Percentiles rank a stretch among this genome's conserved stretches.
phyloP scores from a whole-genome alignment of 805 yeast genomes.

The Nakazawaea populi region DNA sequence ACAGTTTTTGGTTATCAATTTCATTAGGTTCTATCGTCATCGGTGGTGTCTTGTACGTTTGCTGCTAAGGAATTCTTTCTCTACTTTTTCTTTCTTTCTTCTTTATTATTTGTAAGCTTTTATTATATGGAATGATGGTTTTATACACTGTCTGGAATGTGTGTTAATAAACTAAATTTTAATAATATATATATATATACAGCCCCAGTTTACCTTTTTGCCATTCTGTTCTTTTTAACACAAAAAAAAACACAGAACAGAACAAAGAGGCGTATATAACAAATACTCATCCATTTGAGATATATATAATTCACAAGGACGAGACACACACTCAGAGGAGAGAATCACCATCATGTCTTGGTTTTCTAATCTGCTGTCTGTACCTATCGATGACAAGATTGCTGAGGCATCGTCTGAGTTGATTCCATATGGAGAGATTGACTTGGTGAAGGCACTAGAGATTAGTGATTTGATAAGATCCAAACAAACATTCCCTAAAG shows the following conservation, averaged over 20 bases:
- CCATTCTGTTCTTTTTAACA: too few relatives aligned
- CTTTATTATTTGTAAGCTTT: neutral
- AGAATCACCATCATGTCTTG: slow-evolving; percentile 36
- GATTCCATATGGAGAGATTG: slow-evolving; percentile 90
- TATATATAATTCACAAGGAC: too few relatives aligned
- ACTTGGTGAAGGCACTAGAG: slow-evolving; percentile 66
- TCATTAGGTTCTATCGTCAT: slow-evolving; percentile 34
- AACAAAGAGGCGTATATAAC: too few relatives aligned
- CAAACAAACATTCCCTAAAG: slow-evolving; percentile 70
- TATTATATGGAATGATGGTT: neutral
- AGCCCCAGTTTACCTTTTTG: neutral
- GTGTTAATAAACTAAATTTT: neutral
- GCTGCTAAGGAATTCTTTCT: neutral
- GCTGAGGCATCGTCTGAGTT: slow-evolving; percentile 79
- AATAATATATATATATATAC: neutral
- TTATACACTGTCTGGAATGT: neutral
- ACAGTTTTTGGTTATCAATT: slow-evolving; percentile 51
- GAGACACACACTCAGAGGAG: too few relatives aligned
- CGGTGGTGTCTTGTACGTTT: slow-evolving; percentile 18
- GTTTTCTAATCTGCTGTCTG: slow-evolving; percentile 34
- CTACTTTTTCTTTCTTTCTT: neutral
- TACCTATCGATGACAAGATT: slow-evolving; percentile 55
- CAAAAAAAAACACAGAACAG: too few relatives aligned
- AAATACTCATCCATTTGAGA: too few relatives aligned
- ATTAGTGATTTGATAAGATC: slow-evolving; percentile 83